A percentile compares a stretch with the other conserved stretches of the same genome.
Conservation (phyloP, 306 rosid species). For the Sesbania bispinosa region DNA sequence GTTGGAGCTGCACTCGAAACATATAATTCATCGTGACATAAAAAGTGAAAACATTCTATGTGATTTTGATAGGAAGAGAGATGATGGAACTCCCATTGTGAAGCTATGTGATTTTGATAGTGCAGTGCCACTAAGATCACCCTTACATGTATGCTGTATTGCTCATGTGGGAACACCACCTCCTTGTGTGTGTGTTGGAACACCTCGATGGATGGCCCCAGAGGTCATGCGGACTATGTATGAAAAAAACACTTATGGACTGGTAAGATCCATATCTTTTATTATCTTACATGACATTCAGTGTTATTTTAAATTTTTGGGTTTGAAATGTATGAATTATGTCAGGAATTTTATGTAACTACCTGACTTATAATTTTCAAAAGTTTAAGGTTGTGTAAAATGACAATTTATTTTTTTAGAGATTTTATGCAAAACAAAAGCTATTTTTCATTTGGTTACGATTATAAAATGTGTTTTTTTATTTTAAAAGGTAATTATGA, state of each 20-base stretch:
- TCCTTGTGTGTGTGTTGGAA: conserved; percentile 82
- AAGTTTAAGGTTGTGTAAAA: not conserved
- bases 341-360: not conserved
- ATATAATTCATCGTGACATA: conserved; percentile 91
- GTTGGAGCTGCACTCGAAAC: conserved; percentile 79
- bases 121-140: conserved; percentile 86
- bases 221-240: conserved; percentile 90
- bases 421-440: too few species aligned
- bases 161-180: conserved; percentile 83
- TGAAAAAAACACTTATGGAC: conserved; percentile 55
- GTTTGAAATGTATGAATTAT: not conserved
- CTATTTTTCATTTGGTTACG: too few species aligned
- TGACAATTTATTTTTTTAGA: not conserved
- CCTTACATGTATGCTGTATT: conserved; percentile 78
- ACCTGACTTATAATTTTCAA: not conserved
- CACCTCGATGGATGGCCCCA: conserved; percentile 99
- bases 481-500: too few species aligned
- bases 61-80: conserved; percentile 67
- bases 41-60: conserved; percentile 89
- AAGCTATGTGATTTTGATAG: conserved; percentile 98
- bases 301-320: not conserved
- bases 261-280: conserved; percentile 47
- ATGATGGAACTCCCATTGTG: conserved; percentile 70
- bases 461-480: too few species aligned
- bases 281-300: not conserved